Base-by-base conservation (phyloP, 2,329 filamentous ascomycete species). In the Pseudopithomyces maydicus region DNA sequence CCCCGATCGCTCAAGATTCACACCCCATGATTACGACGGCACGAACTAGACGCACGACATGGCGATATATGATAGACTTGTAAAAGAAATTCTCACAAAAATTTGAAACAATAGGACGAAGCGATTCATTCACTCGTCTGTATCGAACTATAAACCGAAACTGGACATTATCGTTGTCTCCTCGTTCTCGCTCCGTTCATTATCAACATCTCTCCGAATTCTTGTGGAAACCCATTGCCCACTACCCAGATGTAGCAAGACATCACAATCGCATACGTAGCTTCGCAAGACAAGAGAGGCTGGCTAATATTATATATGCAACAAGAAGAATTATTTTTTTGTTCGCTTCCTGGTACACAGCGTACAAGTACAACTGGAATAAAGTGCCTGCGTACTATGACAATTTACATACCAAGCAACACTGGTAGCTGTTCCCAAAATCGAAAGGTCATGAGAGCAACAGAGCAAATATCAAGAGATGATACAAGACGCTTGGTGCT, bases 331-430 rank as follows among this genome's bases (percentile, higher is more conserved):
- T 29, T 3, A 19, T 20, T 15, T 52, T 41, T 43, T 55, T 33
- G 36, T 43, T 49, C 39, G 29, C 42, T 52, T 53, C 11, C 52
- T 45, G 36, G 43, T 35, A 20, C 52, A 48, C 55, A 54, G 56
- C 52, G 52, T 52, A 55, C 51, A 22, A 33, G 46, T 54, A 58
- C 47, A 52, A 52, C 47, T 55, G 38, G 14, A 22, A 44, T 50
- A 46, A 51, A 57, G 20, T 20, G 55, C 26, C 5, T 17, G 10
- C 38, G 38, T 29, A 8, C 8, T 8, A 8, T 19, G 38, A 19
- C 38, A 36, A 5, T 6, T 3, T 36, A 36, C 12, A 14, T 14
- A 11, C 35, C 35, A 14, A 36, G 11, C 29, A n/a, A 17, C 8
- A 46, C 3, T 5, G 20, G 26, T 11, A 46, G 26, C 44, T 35